Conservation (phyloP, 2,329 filamentous ascomycete species). For the Aureobasidium sp. region DNA sequence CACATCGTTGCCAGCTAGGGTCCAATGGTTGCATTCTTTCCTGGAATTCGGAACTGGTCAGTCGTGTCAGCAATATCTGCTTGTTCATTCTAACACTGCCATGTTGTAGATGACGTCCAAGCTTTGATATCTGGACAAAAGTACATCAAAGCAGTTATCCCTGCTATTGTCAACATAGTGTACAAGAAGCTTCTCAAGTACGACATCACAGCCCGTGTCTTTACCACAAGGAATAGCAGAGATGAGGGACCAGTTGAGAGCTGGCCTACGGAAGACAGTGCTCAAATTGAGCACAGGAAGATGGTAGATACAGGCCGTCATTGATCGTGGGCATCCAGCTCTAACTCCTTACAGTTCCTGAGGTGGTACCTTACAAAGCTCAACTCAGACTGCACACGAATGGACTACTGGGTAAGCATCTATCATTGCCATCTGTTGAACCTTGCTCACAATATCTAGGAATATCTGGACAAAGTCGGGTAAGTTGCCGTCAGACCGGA, state of each 20-base stretch:
- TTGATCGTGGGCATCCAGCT: no score
- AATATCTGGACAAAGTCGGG: constrained; percentile 77
- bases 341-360: constrained; percentile 40
- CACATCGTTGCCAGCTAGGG: constrained; percentile 58
- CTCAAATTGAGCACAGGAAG: constrained; percentile 69
- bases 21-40: constrained; percentile 66
- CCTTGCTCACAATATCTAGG: constrained; percentile 19
- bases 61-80: background rate
- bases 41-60: constrained; percentile 52
- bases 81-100: constrained; percentile 13
- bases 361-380: constrained; percentile 68
- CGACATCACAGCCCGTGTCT: constrained; percentile 73
- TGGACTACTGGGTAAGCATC: constrained; percentile 58
- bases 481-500: constrained; percentile 28
- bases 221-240: constrained; percentile 52
- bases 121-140: constrained; percentile 61
- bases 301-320: constrained; percentile 31
- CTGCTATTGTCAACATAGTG: constrained; percentile 74
- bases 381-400: constrained; percentile 63
- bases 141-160: constrained; percentile 75
- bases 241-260: constrained; percentile 61
- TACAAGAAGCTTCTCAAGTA: constrained; percentile 74
- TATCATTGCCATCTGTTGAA: background rate
- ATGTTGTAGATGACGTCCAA: constrained; percentile 57
- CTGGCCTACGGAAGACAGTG: constrained; percentile 56